Evolutionary conservation across 148 eudicot genomes (phyloP).

Genomic region (Polygonum maritimum): DNA sequence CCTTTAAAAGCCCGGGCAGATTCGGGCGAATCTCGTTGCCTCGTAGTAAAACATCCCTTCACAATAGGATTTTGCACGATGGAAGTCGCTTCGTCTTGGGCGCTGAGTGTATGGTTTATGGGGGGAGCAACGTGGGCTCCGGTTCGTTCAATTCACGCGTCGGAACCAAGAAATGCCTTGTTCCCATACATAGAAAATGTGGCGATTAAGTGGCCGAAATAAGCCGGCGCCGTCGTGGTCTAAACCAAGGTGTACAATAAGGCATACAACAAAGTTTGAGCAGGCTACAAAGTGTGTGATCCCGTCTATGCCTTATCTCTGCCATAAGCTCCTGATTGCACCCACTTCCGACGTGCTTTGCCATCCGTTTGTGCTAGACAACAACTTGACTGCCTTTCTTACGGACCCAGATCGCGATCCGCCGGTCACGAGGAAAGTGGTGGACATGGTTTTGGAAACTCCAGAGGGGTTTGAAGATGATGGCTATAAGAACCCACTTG

Average conservation of each 20-base stretch:
- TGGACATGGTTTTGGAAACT: not conserved
- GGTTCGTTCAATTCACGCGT: not conserved
- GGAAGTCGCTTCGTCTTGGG: no score
- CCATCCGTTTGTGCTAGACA: not conserved
- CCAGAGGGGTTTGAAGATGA: not conserved
- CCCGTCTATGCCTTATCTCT: not conserved
- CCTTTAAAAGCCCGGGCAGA: not conserved
- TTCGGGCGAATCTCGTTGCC: not conserved
- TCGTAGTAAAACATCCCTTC: not conserved
- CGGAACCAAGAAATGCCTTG: not conserved
- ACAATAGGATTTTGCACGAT: no score
- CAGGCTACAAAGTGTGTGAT: not conserved
- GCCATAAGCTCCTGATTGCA: not conserved
- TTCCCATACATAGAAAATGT: not conserved
- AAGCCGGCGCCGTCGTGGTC: not conserved
- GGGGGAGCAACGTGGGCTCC: not conserved
- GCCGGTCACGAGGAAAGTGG: not conserved
- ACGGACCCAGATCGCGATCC: not conserved
- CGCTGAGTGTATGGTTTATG: not conserved
- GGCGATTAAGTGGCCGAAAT: not conserved
- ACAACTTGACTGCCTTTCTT: not conserved
- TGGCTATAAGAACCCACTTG: not conserved
- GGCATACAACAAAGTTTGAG: no score
- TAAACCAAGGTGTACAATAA: not conserved
- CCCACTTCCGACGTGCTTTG: not conserved